Evolutionary conservation across 306 rosid species (phyloP).

Genomic region (Bauhinia variegata): DNA sequence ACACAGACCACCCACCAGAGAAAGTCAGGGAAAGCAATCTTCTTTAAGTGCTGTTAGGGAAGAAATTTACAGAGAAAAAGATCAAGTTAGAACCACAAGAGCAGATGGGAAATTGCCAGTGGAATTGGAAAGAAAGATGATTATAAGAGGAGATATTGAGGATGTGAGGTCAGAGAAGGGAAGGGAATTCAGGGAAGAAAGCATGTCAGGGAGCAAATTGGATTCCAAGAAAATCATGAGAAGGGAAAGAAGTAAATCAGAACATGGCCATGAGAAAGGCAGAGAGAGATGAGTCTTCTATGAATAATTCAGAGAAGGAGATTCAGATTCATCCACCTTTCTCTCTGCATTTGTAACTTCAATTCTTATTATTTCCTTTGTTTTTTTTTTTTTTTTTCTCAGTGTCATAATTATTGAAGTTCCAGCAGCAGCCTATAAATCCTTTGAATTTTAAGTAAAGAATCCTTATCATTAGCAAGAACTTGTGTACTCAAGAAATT

Average conservation of each 20-base stretch:
- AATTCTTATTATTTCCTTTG: slow-evolving; percentile 35
- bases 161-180: slow-evolving; percentile 48
- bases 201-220: slow-evolving; percentile 45
- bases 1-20: slow-evolving; percentile 47
- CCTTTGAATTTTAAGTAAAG: slow-evolving; percentile 29
- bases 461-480: neutral
- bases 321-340: slow-evolving; percentile 4
- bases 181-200: slow-evolving; percentile 44
- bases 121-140: slow-evolving; percentile 53
- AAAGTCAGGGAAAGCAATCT: slow-evolving; percentile 49
- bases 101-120: slow-evolving; percentile 52
- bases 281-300: slow-evolving; percentile 47
- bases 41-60: slow-evolving; percentile 48
- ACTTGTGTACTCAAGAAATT: too few species aligned
- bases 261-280: slow-evolving; percentile 61
- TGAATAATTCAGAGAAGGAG: slow-evolving; percentile 36
- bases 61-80: slow-evolving; percentile 52
- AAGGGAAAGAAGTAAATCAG: slow-evolving; percentile 70
- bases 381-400: too few species aligned
- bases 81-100: slow-evolving; percentile 44
- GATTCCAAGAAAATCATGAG: slow-evolving; percentile 53
- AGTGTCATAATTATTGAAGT: slow-evolving; percentile 37
- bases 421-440: slow-evolving; percentile 37
- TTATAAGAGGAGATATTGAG: slow-evolving; percentile 46
- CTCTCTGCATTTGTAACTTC: slow-evolving; percentile 33